Evolutionary conservation across 2,329 filamentous ascomycete species (phyloP).

Genomic region (Bipolaris cookei): DNA sequence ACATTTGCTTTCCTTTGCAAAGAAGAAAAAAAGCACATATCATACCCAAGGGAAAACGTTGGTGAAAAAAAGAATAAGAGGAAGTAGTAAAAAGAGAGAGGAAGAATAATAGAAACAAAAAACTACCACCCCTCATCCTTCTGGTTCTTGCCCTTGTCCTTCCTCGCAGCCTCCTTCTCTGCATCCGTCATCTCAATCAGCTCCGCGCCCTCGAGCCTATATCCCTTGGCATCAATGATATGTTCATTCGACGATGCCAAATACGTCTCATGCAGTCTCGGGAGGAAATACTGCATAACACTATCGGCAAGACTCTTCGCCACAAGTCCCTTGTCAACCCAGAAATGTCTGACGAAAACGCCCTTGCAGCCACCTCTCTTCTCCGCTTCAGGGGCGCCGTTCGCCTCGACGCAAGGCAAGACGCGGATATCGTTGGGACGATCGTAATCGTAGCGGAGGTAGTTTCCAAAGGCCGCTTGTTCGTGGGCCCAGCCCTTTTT

Average conservation of each 20-base stretch:
- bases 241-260: slow-evolving; percentile 36
- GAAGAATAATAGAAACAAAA: background rate
- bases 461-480: slow-evolving; percentile 50
- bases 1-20: too few relatives aligned
- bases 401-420: slow-evolving; percentile 49
- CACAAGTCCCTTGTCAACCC: slow-evolving; percentile 46
- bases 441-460: slow-evolving; percentile 48
- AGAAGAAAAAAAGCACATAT: too few relatives aligned
- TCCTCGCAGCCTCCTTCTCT: slow-evolving; percentile 36
- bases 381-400: slow-evolving; percentile 46
- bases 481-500: slow-evolving; percentile 48
- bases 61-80: background rate
- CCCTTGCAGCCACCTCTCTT: slow-evolving; percentile 46
- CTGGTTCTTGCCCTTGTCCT: slow-evolving; percentile 38
- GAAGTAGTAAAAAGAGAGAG: background rate
- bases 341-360: slow-evolving; percentile 49
- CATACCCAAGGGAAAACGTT: background rate
- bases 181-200: slow-evolving; percentile 40
- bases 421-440: slow-evolving; percentile 48
- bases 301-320: slow-evolving; percentile 41
- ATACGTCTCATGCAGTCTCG: slow-evolving; percentile 43
- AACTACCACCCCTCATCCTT: slow-evolving; percentile 45
- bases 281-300: slow-evolving; percentile 49
- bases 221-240: slow-evolving; percentile 46
- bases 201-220: slow-evolving; percentile 42